A percentile compares a stretch with the other conserved stretches of the same genome.
These are phyloP conservation scores for Aspergillus pseudotamarii DNA, from an alignment of 2,329 filamentous ascomycete genomes.

Conservation along the genomic window DNA sequence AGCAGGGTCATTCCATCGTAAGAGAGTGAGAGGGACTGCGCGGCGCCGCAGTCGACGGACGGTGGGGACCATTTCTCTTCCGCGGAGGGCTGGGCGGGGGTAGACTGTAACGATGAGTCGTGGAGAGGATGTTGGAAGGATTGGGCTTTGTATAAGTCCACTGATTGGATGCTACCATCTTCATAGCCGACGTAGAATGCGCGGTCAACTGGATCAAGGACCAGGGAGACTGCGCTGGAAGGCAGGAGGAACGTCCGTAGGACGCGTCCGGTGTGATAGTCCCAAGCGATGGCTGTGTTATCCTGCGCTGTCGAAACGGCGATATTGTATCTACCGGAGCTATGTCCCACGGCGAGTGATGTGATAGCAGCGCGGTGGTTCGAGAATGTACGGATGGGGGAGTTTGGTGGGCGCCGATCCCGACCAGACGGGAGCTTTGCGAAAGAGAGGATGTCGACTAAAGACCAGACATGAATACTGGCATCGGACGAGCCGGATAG, in stretches of 20 bases:
- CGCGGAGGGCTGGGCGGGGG: slow-evolving; percentile 44
- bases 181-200: slow-evolving; percentile 80
- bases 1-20: slow-evolving; percentile 81
- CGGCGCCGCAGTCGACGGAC: slow-evolving; percentile 66
- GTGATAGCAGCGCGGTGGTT: slow-evolving; percentile 62
- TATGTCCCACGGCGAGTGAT: slow-evolving; percentile 63
- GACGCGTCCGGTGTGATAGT: slow-evolving; percentile 76
- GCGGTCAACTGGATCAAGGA: slow-evolving; percentile 80
- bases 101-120: slow-evolving; percentile 38
- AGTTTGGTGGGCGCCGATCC: slow-evolving; percentile 49
- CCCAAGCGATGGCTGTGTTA: slow-evolving; percentile 90
- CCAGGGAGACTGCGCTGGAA: slow-evolving; percentile 69
- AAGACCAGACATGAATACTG: slow-evolving; percentile 88
- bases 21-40: slow-evolving; percentile 70
- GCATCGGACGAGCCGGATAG: slow-evolving; percentile 65
- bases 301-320: slow-evolving; percentile 83
- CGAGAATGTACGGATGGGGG: slow-evolving; percentile 76
- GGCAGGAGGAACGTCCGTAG: slow-evolving; percentile 83
- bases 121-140: slow-evolving; percentile 43
- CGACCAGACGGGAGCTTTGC: slow-evolving; percentile 47
- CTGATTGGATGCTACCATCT: slow-evolving; percentile 76
- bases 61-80: slow-evolving; percentile 53
- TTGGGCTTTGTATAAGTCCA: slow-evolving; percentile 69
- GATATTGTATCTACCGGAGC: slow-evolving; percentile 73
- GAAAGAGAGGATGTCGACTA: slow-evolving; percentile 72